A percentile compares a stretch with the other conserved stretches of the same genome.
Conservation (phyloP, 73 alveolate genomes). For the Tetrahymena malaccensis region DNA sequence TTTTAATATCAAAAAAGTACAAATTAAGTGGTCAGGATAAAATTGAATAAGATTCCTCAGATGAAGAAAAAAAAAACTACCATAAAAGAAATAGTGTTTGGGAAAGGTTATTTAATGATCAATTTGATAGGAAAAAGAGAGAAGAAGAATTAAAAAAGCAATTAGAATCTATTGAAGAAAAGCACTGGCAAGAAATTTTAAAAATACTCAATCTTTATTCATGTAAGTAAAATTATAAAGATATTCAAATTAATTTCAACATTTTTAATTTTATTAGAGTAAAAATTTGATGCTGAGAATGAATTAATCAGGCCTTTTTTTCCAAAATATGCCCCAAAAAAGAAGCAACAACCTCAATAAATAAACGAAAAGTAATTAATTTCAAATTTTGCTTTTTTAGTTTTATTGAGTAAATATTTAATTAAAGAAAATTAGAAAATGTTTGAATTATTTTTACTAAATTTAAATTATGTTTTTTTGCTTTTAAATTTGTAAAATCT, state of each 20-base stretch:
- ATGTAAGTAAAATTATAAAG: not conserved
- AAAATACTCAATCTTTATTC: not conserved
- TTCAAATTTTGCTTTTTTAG: too few species aligned
- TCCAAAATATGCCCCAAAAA: not conserved
- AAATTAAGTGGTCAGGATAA: not conserved
- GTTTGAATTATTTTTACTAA: too few species aligned
- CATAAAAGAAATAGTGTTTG: not conserved
- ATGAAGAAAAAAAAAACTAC: not conserved
- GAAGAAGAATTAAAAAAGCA: not conserved
- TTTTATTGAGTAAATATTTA: too few species aligned
- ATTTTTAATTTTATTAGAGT: not conserved
- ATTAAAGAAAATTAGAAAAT: too few species aligned
- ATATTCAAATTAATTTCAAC: not conserved
- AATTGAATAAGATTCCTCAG: not conserved
- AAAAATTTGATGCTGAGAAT: not conserved
- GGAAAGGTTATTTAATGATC: not conserved
- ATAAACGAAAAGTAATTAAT: not conserved
- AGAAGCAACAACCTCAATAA: not conserved
- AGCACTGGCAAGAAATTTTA: not conserved
- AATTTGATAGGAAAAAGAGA: not conserved
- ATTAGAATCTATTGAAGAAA: not conserved
- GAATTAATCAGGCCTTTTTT: not conserved
- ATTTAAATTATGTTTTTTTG: too few species aligned
- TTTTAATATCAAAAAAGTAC: not conserved
- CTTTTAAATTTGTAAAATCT: too few species aligned